Conservation (phyloP, 306 rosid genomes). For the Acacia confusa region DNA sequence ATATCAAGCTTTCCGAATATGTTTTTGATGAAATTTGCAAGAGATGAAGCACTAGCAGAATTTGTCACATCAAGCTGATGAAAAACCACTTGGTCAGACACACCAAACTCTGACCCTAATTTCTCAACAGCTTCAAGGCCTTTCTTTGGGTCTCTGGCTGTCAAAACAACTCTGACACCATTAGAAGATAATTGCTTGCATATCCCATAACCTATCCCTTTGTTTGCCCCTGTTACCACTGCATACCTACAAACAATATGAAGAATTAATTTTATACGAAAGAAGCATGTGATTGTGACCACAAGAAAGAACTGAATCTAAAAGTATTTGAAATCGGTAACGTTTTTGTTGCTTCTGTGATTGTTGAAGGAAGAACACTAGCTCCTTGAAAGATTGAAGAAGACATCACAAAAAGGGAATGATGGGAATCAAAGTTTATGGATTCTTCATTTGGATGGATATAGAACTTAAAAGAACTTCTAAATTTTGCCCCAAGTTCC, state of each 20-base stretch:
- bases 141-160: constrained; percentile 38
- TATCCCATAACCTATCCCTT: background rate
- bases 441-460: too few species aligned
- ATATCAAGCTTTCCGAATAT: constrained; percentile 44
- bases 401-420: too few species aligned
- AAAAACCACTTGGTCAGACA: constrained; percentile 25
- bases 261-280: background rate
- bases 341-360: background rate
- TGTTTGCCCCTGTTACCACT: constrained; percentile 1
- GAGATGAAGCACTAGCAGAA: background rate
- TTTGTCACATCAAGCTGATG: constrained; percentile 33
- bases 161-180: constrained; percentile 24
- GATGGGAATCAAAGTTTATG: too few species aligned
- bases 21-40: constrained; percentile 38
- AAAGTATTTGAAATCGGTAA: background rate
- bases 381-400: background rate
- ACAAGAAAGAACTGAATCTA: background rate
- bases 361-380: background rate
- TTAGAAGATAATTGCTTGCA: background rate
- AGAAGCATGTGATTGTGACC: background rate
- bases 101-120: constrained; percentile 4
- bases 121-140: constrained; percentile 45
- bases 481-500: too few species aligned
- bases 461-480: too few species aligned
- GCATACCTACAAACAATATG: background rate